Evolutionary conservation across 192 early-diverging fungal species (phyloP).

Genomic region (Coemansia nantahalensis): DNA sequence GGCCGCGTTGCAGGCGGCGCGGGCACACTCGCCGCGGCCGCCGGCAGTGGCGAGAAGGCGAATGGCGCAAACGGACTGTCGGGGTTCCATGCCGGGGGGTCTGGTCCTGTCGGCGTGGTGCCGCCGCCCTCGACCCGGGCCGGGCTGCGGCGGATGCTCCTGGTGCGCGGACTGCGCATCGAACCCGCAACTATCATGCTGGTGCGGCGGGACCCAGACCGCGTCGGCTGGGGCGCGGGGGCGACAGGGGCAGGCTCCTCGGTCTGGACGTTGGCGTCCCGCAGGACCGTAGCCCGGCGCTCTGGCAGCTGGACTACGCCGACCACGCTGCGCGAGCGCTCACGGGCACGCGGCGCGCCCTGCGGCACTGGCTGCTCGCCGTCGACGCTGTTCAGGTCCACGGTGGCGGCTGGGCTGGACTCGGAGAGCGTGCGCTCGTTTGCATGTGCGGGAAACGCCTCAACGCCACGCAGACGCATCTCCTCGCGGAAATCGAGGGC

Average conservation of each 20-base stretch:
- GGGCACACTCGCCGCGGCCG: not conserved
- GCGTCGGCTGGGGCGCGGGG: constrained; percentile 3
- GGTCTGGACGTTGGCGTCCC: too few species aligned
- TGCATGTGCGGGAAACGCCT: not conserved
- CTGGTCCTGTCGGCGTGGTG: not conserved
- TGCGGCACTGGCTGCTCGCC: too few species aligned
- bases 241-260: too few species aligned
- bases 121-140: constrained; percentile 2
- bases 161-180: constrained; percentile 23
- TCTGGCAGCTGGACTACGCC: too few species aligned
- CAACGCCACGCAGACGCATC: constrained; percentile 14
- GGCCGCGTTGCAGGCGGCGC: constrained; percentile 1
- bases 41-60: constrained; percentile 6
- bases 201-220: constrained; percentile 24
- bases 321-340: too few species aligned
- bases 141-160: constrained; percentile 16
- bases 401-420: too few species aligned
- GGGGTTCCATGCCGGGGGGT: not conserved
- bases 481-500: constrained; percentile 40
- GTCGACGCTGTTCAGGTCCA: too few species aligned
- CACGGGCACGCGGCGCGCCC: too few species aligned
- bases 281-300: too few species aligned
- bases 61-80: constrained; percentile 2
- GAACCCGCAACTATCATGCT: constrained; percentile 21
- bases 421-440: too few species aligned